phyloP scores from a whole-genome alignment of 441 rosid genomes.

The Cnidoscolus chayamansa region DNA sequence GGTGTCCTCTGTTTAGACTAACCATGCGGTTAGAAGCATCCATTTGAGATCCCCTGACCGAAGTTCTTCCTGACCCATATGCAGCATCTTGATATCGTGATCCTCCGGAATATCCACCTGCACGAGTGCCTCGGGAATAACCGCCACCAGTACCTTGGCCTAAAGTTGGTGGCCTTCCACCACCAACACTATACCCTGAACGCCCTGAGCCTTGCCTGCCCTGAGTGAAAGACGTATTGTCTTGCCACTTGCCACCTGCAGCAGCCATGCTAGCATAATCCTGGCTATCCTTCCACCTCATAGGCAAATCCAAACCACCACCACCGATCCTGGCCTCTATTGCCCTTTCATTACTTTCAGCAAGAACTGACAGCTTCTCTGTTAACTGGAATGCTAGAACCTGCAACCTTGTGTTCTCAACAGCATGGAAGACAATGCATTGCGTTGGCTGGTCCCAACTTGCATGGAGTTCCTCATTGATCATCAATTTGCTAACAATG shows the following conservation, averaged over 20 bases:
- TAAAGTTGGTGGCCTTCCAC: conserved; percentile 39
- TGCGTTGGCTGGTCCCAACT: conserved; percentile 84
- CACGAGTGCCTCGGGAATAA: conserved; percentile 45
- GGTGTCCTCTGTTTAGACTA: conserved; percentile 54
- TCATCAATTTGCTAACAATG: conserved; percentile 70
- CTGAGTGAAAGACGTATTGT: conserved; percentile 41
- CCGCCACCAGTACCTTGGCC: conserved; percentile 42
- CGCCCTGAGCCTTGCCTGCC: conserved; percentile 62
- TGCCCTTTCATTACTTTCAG: conserved; percentile 73
- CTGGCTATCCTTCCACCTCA: conserved; percentile 65
- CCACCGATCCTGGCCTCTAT: conserved; percentile 61
- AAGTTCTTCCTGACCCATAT: conserved; percentile 32
- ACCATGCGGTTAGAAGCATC: conserved; percentile 70
- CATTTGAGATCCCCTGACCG: conserved; percentile 54
- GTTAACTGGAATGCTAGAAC: conserved; percentile 72
- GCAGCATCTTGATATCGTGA: conserved; percentile 23
- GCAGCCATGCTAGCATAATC: conserved; percentile 49
- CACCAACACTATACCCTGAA: conserved; percentile 38
- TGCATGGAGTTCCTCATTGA: conserved; percentile 68
- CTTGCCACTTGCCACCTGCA: conserved; percentile 69
- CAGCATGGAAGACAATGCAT: conserved; percentile 65
- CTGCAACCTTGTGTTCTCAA: conserved; percentile 64
- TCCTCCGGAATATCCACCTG: conserved; percentile 53
- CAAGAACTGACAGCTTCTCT: conserved; percentile 51
- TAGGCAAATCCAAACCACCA: conserved; percentile 53